Evolutionary conservation across 2,329 filamentous ascomycete species (phyloP).

Genomic region (Pyrenochaeta sp.): DNA sequence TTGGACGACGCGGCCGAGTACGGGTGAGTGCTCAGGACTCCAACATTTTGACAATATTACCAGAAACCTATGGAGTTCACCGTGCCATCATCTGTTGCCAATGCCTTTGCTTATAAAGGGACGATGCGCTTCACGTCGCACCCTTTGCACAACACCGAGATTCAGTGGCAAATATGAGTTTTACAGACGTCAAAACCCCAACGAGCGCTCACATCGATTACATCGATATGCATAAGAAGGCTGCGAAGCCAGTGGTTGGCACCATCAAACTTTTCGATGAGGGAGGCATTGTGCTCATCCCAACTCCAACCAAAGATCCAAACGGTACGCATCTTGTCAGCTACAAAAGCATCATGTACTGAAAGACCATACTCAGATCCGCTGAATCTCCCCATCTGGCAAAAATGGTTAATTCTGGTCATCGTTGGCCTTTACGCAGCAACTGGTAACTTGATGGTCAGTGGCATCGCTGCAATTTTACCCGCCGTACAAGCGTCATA

Average conservation of each 20-base stretch:
- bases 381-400: slow-evolving; percentile 16
- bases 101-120: no score
- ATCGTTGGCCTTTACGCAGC: slow-evolving; percentile 18
- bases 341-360: background rate
- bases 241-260: slow-evolving; percentile 18
- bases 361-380: slow-evolving; percentile 2
- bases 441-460: slow-evolving; percentile 15
- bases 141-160: no score
- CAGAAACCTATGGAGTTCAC: no score
- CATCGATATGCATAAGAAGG: slow-evolving; percentile 16
- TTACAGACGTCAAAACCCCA: slow-evolving; percentile 3
- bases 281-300: slow-evolving; percentile 19
- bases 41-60: background rate
- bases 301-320: slow-evolving; percentile 16
- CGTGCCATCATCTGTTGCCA: no score
- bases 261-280: slow-evolving; percentile 17
- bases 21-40: slow-evolving; percentile 6
- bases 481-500: slow-evolving; percentile 11
- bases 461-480: slow-evolving; percentile 17
- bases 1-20: slow-evolving; percentile 16
- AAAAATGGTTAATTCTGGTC: slow-evolving; percentile 17
- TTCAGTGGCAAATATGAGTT: no score
- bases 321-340: slow-evolving; percentile 8
- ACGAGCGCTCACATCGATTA: slow-evolving; percentile 14
- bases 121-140: no score